These are phyloP conservation scores for Phytophthora quininea DNA, from an alignment of 352 stramenopile species.

Conservation along the genomic window DNA sequence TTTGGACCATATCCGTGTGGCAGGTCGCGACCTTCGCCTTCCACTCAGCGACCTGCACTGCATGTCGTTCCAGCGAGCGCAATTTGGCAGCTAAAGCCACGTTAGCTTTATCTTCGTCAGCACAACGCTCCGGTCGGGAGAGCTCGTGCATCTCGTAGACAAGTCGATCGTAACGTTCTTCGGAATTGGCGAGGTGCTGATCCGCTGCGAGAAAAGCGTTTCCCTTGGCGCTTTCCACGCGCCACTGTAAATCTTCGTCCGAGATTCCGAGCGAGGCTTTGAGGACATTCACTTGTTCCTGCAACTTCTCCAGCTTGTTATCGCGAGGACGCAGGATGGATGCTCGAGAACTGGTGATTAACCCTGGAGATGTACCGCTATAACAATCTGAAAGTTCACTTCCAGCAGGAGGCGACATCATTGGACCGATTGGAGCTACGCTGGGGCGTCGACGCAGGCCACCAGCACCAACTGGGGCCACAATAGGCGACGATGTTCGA, in stretches of 20 bases:
- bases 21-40: slow-evolving; percentile 39
- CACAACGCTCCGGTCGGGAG: slow-evolving; percentile 46
- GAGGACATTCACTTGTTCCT: slow-evolving; percentile 77
- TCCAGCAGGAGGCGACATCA: slow-evolving; percentile 4
- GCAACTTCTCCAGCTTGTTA: slow-evolving; percentile 64
- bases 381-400: not conserved
- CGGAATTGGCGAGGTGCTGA: slow-evolving; percentile 49
- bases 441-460: slow-evolving; percentile 52
- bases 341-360: slow-evolving; percentile 18
- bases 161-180: slow-evolving; percentile 75
- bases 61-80: slow-evolving; percentile 39
- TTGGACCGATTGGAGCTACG: slow-evolving; percentile 53
- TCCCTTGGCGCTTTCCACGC: slow-evolving; percentile 74
- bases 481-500: slow-evolving; percentile 58
- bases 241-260: slow-evolving; percentile 82
- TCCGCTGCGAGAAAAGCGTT: slow-evolving; percentile 77
- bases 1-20: slow-evolving; percentile 43
- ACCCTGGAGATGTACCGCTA: not conserved
- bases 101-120: slow-evolving; percentile 56
- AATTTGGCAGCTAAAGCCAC: slow-evolving; percentile 53
- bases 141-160: slow-evolving; percentile 70
- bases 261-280: slow-evolving; percentile 76
- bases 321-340: slow-evolving; percentile 46
- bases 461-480: slow-evolving; percentile 26
- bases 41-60: slow-evolving; percentile 44